Base-by-base conservation (phyloP, 805 yeast species). In the Spathaspora hagerdaliae region DNA sequence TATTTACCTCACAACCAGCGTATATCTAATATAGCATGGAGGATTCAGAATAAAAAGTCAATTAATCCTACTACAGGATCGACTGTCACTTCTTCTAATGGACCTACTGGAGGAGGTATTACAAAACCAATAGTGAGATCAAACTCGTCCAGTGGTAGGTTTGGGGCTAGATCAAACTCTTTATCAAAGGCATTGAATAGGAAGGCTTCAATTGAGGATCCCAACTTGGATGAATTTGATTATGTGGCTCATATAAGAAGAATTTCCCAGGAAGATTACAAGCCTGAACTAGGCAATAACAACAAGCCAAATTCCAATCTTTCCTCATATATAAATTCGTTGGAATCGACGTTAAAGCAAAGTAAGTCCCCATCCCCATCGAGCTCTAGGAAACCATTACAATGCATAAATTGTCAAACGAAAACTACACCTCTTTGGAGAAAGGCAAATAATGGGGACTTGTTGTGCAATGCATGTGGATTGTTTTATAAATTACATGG, bases 351-450 rank as follows among this genome's bases (percentile, higher is more conserved):
- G 3, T 52, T 70, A 29, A 65, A 63, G 39, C 56, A 57, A 36
- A 67, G 64, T 44, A 27, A 15, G 12, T 31, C 31, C 10, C 39
- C 42, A n/a, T n/a, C 36, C 3, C 45, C 45, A 32, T 12, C 38
- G 8, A 12, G 27, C 12, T n/a, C 46, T 41, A 57, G 55, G 43
- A 62, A 60, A 42, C 38, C 54, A 2, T 52, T 67, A 15, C 73
- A 64, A 46, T 72, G 77, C 47, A 54, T 71, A 15, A 71, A 72
- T 54, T 72, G 77, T 50, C 66, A 67, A 36, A 71, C 77, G 6
- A 63, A 58, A 47, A 71, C 77, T 5, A 71, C 77, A 1, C 77
- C 77, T 9, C 53, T 72, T 19, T 72, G 77, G 77, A 58, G 77
- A 36, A 70, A 66, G 47, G 60, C 74, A 9, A 64, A 61, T 50